Base-by-base conservation (phyloP, 352 stramenopile species). In the Phytophthora ramorum region DNA sequence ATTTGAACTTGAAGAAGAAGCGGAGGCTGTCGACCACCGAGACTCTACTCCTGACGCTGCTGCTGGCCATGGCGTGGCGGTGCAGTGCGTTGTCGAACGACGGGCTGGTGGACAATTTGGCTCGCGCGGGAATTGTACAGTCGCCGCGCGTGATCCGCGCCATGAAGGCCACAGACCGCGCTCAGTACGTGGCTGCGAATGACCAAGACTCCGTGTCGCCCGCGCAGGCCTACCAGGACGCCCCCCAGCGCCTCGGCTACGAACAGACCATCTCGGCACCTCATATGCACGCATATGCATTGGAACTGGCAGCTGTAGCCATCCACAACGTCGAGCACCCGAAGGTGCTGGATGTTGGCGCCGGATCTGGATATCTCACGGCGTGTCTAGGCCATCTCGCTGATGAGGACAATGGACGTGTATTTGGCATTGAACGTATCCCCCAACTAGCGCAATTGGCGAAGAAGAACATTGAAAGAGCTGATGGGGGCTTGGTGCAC, bases 291-390 rank as follows among this genome's bases (percentile, higher is more conserved):
- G 91, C 90, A 9, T 85, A 78, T 53, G 89, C 89, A 13, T 60
- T 97, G 30, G 90, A 98, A 54, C 55, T 94, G 13, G 76, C 82
- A 45, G 77, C 82, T 32, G 78, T 79, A n/a, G 80, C 91, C 7
- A 63, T 89, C 19, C 53, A 62, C 20, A 69, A 75, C 30, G 54
- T 79, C 1, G 47, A 69, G 9, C 46, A 74, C 14, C 76, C 96
- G 14, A 82, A 82, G 14, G 83, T 99, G 8, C 72, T 99, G 20
- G 97, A 99, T 72, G 95, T 99, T 0, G 97, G 97, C 30, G 97
- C 81, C 26, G 97, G 97, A 22, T 98, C 90, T 6, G 97, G 97
- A 5, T 99, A 99, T 73, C 76, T 99, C 8, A 98, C 93, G 6
- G 95, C 93, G 6, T 96, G 91, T 59, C 73, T 99, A n/a, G 93